Conservation (phyloP, 768 basidiomycete species). For the Lactifluus subvellereus region DNA sequence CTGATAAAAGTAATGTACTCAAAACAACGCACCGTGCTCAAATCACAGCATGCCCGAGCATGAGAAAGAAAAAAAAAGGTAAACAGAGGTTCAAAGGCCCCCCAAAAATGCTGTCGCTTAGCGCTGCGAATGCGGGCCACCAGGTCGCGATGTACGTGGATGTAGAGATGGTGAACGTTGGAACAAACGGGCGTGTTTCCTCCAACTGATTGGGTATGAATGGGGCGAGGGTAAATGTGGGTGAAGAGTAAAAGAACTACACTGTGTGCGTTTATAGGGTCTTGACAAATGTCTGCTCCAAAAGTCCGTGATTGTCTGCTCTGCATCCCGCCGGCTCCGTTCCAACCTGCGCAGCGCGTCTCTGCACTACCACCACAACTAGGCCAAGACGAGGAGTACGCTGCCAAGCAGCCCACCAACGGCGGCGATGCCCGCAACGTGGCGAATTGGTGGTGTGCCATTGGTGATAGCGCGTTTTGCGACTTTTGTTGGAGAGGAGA, state of each 20-base stretch:
- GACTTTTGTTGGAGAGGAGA: background rate
- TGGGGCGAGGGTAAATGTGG: conserved; percentile 3
- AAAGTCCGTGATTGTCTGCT: conserved; percentile 15
- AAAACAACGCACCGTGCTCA: background rate
- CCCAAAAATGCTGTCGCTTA: background rate
- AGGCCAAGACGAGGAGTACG: background rate
- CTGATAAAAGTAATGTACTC: conserved; percentile 12
- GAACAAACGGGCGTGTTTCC: conserved; percentile 21
- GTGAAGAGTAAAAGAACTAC: conserved; percentile 1
- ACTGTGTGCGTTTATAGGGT: conserved; percentile 5
- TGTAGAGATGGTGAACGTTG: background rate
- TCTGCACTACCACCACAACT: background rate
- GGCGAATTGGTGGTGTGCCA: background rate
- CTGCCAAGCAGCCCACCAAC: conserved; percentile 11
- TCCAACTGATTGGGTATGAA: conserved; percentile 16
- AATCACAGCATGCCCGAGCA: conserved; percentile 4
- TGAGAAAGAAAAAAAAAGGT: background rate
- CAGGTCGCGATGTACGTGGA: background rate
- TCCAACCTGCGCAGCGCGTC: background rate
- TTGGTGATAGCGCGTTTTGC: background rate
- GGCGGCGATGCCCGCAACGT: background rate
- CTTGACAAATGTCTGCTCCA: conserved; percentile 14
- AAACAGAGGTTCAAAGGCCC: background rate
- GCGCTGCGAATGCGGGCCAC: background rate
- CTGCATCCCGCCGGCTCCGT: conserved; percentile 5